Base-by-base conservation (phyloP, 2,329 filamentous ascomycete genomes). In the Aschersonia sp. region DNA sequence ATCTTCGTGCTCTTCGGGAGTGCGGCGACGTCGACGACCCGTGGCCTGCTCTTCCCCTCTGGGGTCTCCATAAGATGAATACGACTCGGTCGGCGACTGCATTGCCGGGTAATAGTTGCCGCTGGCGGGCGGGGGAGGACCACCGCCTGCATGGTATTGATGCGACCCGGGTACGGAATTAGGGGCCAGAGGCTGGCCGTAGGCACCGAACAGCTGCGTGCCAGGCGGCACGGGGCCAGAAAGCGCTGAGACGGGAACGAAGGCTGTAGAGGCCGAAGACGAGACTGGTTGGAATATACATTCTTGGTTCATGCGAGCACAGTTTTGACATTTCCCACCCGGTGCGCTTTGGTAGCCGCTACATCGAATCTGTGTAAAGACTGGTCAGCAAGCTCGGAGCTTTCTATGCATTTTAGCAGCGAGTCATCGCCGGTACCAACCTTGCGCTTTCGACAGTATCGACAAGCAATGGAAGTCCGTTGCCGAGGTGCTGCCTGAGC, bases 381-480 rank as follows among this genome's bases (percentile, higher is more conserved):
- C 9, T 7, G 41, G 50, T 51, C 41, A 54, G 50, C 45, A 31
- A 29, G n/a, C n/a, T n/a, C n/a, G n/a, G n/a, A n/a, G n/a, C n/a
- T n/a, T n/a, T n/a, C n/a, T n/a, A n/a, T n/a, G n/a, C n/a, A n/a
- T n/a, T n/a, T n/a, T n/a, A n/a, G n/a, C n/a, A n/a, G n/a, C n/a
- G n/a, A n/a, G n/a, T n/a, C n/a, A n/a, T n/a, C n/a, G n/a, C n/a
- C n/a, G n/a, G n/a, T 6, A 53, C 58, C 44, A 55, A 79, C 76
- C 71, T 80, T 80, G 58, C 76, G 66, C 59, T 78, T 77, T n/a
- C 75, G 64, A 57, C 76, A 80, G 52, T 80, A 80, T 47, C 72
- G 68, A 57, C 76, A 80, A 4, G 75, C 75, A 53, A 79, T 79
- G 0, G 75, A 78, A 2, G 75, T 79, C 31, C 76, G 66, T 58